Evolutionary conservation across 306 rosid species (phyloP), one percentile per base, ranked within the genome.

Genomic region (Calophaca sinica): DNA sequence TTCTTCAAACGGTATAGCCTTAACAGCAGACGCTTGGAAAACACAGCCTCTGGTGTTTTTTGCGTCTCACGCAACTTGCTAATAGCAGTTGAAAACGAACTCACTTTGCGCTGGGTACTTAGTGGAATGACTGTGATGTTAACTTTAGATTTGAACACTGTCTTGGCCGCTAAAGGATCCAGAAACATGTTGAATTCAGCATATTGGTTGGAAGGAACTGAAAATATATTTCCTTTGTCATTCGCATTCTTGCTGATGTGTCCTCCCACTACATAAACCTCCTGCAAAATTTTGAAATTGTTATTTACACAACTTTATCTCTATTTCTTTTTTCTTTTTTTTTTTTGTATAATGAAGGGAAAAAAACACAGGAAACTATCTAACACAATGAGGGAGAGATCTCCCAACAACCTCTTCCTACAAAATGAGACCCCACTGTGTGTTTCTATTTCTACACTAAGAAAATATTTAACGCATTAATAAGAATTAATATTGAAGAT

Each of bases 141-240:
- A 44, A 85, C 83, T 53, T 67, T 9, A 4, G 96, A 94, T 59
- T 86, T 88, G 20, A 90, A 84, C 26, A 94, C 96, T 6, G 81
- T 78, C 79, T 86, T 90, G 68, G 97, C 97, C 39, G 93, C 97
- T 46, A 88, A 53, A 54, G 99, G 99, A 72, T 94, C 97, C 45
- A 94, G 84, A 54, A 87, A 91, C 87, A 92, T 86, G 39, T 92
- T 94, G 93, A 92, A 85, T 81, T 94, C 99, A 12, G 96, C 93
- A 73, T 86, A 86, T 76, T 76, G 44, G 60, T 89, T 90, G 6
- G 96, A 85, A 52, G 96, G 89, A 74, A 87, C 67, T 2, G 96
- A 76, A 68, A 92, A 90, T 50, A 94, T 70, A 70, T 92, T 90
- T 65, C 96, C 97, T 84, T 81, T 84, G 72, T 88, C 99, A 38